Conservation (phyloP, 768 basidiomycete genomes). For the Candolleomyces aberdarensis region DNA sequence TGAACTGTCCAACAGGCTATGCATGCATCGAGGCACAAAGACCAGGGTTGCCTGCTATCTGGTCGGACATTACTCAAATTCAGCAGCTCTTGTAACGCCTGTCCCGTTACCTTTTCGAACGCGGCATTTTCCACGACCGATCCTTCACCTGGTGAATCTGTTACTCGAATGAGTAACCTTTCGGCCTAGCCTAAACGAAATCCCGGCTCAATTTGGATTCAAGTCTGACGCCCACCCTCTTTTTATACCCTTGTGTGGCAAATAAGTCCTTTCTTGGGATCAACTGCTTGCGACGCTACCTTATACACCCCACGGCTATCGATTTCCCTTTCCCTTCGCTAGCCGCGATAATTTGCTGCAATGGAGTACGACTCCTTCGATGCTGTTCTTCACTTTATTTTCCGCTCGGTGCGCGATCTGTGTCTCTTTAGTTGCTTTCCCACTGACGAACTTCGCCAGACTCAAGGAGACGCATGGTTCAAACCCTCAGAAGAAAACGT, state of each 20-base stretch:
- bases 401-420: slow-evolving; percentile 54
- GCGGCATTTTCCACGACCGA: background rate
- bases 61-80: background rate
- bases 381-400: slow-evolving; percentile 77
- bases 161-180: background rate
- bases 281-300: slow-evolving; percentile 24
- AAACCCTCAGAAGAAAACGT: slow-evolving; percentile 82
- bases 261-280: slow-evolving; percentile 23
- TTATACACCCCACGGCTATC: slow-evolving; percentile 28
- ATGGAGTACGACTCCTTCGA: slow-evolving; percentile 84
- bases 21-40: background rate
- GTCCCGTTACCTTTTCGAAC: background rate
- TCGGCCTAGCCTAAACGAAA: background rate
- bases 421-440: background rate
- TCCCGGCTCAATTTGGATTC: slow-evolving; percentile 22
- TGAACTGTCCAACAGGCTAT: background rate
- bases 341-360: slow-evolving; percentile 29
- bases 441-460: slow-evolving; percentile 36
- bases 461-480: slow-evolving; percentile 83
- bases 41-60: background rate
- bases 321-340: slow-evolving; percentile 24
- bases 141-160: background rate
- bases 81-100: background rate
- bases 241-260: slow-evolving; percentile 36
- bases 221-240: slow-evolving; percentile 26